A percentile compares a stretch with the other conserved stretches of the same genome.
phyloP scores from a whole-genome alignment of 306 rosid genomes.

The Quercus robur region DNA sequence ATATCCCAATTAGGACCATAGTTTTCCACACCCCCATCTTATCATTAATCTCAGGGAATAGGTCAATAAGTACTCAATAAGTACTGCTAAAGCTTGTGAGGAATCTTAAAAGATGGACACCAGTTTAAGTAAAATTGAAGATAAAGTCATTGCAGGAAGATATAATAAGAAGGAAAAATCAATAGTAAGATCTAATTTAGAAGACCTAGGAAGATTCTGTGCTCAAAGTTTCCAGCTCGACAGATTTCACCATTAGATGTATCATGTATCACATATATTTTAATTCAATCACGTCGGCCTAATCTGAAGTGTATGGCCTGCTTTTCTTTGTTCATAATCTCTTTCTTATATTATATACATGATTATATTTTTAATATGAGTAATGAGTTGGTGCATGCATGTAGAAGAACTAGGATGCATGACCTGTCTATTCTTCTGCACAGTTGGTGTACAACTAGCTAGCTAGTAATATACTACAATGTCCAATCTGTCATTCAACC shows the following conservation, averaged over 20 bases:
- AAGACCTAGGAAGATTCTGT: not conserved
- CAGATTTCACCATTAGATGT: constrained; percentile 17
- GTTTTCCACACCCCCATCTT: not conserved
- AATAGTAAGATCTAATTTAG: not conserved
- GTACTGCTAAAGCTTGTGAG: not conserved
- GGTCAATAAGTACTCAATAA: not conserved
- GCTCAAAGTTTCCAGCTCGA: constrained; percentile 20
- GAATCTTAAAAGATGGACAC: constrained; percentile 7
- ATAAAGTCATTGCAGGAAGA: not conserved
- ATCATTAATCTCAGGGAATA: not conserved
- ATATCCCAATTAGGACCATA: not conserved
- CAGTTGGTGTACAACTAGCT: not conserved
- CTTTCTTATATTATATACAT: not conserved
- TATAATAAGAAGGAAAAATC: not conserved
- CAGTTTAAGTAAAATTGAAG: not conserved
- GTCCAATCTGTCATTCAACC: not conserved
- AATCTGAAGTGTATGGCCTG: not conserved
- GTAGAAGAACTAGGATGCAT: not conserved
- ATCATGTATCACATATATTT: not conserved
- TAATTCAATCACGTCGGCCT: constrained; percentile 1
- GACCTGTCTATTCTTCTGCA: not conserved
- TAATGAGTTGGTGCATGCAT: constrained; percentile 18
- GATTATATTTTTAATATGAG: not conserved
- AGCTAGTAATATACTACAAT: not conserved
- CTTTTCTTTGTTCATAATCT: not conserved